Evolutionary conservation across 1,284 basidiomycete species (phyloP).

Genomic region (Wallemia hederae): DNA sequence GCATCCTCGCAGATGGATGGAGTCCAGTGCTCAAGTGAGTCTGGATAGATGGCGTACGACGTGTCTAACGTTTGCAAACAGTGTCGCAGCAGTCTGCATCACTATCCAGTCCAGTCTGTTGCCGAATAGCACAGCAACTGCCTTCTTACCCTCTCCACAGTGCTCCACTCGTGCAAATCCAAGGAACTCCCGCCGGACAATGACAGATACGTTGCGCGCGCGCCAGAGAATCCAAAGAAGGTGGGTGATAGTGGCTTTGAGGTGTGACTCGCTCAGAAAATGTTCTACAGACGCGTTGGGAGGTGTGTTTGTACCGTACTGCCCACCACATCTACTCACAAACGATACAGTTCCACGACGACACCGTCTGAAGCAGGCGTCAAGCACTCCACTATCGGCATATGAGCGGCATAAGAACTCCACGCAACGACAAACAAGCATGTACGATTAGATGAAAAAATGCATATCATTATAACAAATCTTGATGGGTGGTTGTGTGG

Average conservation of each 20-base stretch:
- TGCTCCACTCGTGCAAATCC: constrained; percentile 5
- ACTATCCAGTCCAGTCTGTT: background rate
- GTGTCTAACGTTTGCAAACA: background rate
- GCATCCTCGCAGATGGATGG: background rate
- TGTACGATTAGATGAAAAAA: background rate
- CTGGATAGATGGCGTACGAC: too few species aligned
- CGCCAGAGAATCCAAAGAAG: background rate
- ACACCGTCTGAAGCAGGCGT: background rate
- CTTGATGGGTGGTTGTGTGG: background rate
- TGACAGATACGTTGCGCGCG: constrained; percentile 5
- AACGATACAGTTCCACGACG: background rate
- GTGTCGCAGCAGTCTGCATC: background rate
- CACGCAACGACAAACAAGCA: too few species aligned
- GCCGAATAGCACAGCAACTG: background rate
- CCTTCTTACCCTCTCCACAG: background rate
- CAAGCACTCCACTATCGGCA: background rate
- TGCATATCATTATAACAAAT: too few species aligned
- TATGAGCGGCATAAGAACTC: too few species aligned
- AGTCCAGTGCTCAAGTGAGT: background rate
- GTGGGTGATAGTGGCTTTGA: background rate
- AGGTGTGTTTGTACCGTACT: background rate
- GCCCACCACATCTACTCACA: background rate
- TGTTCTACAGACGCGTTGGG: background rate
- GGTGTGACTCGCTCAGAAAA: too few species aligned
- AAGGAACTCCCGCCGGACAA: constrained; percentile 9